Evolutionary conservation across 23 red algal species (phyloP).

Genomic region (Gracilaria domingensis): DNA sequence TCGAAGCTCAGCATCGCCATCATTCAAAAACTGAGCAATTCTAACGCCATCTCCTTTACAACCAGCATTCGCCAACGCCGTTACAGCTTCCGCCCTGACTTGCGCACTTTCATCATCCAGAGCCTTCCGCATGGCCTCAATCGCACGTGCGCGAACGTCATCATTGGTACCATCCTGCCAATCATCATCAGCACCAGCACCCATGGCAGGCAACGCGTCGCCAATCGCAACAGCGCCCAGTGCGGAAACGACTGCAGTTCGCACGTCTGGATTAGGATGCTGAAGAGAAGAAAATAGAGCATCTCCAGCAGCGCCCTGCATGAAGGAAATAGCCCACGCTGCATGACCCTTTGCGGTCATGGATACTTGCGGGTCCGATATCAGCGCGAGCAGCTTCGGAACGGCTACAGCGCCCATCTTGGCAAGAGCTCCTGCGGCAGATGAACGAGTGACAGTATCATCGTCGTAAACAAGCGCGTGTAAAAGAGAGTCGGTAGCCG

Average conservation of each 20-base stretch:
- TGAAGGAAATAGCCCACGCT: conserved; percentile 79
- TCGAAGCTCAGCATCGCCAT: conserved; percentile 52
- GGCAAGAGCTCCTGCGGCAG: conserved; percentile 75
- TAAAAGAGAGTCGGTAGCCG: conserved; percentile 43
- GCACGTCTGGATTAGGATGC: conserved; percentile 52
- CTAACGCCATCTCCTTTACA: conserved; percentile 24
- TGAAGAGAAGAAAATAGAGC: conserved; percentile 39
- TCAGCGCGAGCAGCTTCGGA: conserved; percentile 56
- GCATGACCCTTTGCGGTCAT: conserved; percentile 85
- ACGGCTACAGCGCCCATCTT: conserved; percentile 73
- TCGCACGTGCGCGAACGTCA: conserved; percentile 51
- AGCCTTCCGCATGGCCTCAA: conserved; percentile 45
- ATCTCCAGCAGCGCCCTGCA: conserved; percentile 66
- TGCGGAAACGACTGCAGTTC: conserved; percentile 64
- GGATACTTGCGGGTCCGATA: conserved; percentile 36
- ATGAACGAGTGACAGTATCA: conserved; percentile 71
- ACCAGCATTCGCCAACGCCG: conserved; percentile 68
- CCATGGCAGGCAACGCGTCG: conserved; percentile 71
- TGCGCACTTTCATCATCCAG: conserved; percentile 52
- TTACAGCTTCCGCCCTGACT: conserved; percentile 74
- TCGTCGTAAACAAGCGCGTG: conserved; percentile 64
- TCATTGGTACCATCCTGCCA: conserved; percentile 45
- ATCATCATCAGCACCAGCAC: conserved; percentile 62
- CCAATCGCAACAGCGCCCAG: conserved; percentile 74
- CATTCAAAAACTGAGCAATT: conserved; percentile 54